Evolutionary conservation across 2,329 filamentous ascomycete species (phyloP), one percentile per base, ranked within the genome.

Genomic region (Diaporthe sp.): DNA sequence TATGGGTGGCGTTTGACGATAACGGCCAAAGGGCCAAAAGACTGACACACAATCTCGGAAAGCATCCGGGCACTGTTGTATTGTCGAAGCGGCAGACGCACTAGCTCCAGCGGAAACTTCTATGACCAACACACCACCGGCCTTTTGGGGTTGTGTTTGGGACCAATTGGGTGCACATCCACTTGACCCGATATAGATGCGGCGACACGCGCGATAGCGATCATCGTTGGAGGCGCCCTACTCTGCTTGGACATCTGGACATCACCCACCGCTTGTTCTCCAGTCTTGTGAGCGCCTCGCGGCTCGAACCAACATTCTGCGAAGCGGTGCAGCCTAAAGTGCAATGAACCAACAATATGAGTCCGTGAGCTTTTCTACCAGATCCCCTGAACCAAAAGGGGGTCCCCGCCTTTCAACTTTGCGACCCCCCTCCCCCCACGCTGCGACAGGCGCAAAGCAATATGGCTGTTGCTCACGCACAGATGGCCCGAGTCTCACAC

Each of bases 401-500:
- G 28, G 13, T 31, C 5, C 25, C 15, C 15, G 34, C 17, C 34
- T 53, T 25, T 4, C 31, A 17, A 20, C 47, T 70, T 22, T 25
- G 34, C 13, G 1, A 34, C 65, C 31, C 47, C 49, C 34, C 9
- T 3, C 28, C 22, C 63, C 28, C 44, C 44, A 51, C 42, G 20
- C 20, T 31, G 44, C 31, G 10, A 51, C 44, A 39, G 49, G 47
- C 49, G 53, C 31, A 42, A 28, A 22, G 22, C 65, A 70, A 70
- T 70, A 39, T 42, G 22, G 65, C 34, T 39, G 65, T 39, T 70
- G 34, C 15, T 31, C 49, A 53, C 65, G 65, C 65, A 53, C 65
- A 53, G 65, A 68, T 68, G 47, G 47, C 47, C n/a, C 34, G 31
- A 70, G 65, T 70, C 65, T 70, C 65, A 70, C 34, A 53, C 49